Evolutionary conservation across 2,329 filamentous ascomycete species (phyloP).

Genomic region (Cytospora leucostoma): DNA sequence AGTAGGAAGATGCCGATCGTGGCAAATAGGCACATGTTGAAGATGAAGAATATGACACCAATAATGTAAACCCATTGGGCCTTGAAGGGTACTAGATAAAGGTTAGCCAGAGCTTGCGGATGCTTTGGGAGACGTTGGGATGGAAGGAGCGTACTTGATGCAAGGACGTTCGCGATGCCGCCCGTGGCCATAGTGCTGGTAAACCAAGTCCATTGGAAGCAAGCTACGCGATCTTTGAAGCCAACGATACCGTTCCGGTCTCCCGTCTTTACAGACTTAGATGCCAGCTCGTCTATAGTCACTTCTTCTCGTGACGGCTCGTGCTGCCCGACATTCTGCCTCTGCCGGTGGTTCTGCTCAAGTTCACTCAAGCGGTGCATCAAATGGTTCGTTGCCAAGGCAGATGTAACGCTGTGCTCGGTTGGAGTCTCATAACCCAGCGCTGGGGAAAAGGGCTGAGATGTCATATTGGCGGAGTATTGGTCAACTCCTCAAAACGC

Average conservation of each 20-base stretch:
- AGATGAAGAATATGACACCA: constrained; percentile 61
- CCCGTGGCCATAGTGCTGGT: constrained; percentile 66
- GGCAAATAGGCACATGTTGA: constrained; percentile 65
- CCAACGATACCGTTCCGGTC: constrained; percentile 35
- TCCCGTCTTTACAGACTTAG: constrained; percentile 35
- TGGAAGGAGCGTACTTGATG: constrained; percentile 47
- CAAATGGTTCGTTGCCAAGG: constrained; percentile 21
- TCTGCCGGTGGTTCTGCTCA: constrained; percentile 5
- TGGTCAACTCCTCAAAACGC: constrained; percentile 50
- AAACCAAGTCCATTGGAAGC: constrained; percentile 74
- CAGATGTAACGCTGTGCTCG: constrained; percentile 34
- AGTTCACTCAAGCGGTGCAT: constrained; percentile 23
- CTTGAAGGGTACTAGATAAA: constrained; percentile 50
- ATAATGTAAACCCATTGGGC: constrained; percentile 59
- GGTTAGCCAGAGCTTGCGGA: not conserved
- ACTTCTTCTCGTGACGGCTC: constrained; percentile 6
- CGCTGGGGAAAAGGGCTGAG: constrained; percentile 36
- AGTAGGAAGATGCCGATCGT: constrained; percentile 65
- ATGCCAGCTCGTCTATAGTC: constrained; percentile 39
- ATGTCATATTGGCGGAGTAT: constrained; percentile 41
- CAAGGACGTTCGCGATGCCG: constrained; percentile 57
- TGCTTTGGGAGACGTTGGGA: not conserved
- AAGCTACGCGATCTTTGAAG: constrained; percentile 53
- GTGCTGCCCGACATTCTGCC: constrained; percentile 6
- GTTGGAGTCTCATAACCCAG: constrained; percentile 43